Base-by-base conservation (phyloP, 768 basidiomycete genomes). In the Fomitopsis serialis region DNA sequence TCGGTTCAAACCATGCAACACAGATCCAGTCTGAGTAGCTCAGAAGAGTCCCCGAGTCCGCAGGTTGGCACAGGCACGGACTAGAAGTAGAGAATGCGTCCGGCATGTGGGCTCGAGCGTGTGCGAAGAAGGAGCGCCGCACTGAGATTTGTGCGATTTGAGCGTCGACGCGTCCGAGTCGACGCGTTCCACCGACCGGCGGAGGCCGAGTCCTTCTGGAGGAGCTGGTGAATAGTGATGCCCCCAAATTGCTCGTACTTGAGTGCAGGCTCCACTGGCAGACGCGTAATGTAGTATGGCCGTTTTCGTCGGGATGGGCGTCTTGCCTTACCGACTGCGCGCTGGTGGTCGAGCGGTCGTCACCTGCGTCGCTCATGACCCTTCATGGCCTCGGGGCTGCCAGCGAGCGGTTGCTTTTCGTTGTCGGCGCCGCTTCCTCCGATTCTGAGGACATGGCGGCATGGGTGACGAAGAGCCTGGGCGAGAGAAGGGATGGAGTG, bases 131-230 rank as follows among this genome's bases (percentile, higher is more conserved):
- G n/a, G n/a, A n/a, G n/a, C n/a, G n/a, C n/a, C n/a, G n/a, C n/a
- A n/a, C n/a, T n/a, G n/a, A n/a, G n/a, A n/a, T n/a, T n/a, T n/a
- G n/a, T n/a, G n/a, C n/a, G n/a, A n/a, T n/a, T n/a, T n/a, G n/a
- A n/a, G n/a, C n/a, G n/a, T n/a, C n/a, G n/a, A n/a, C n/a, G n/a
- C n/a, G n/a, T n/a, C n/a, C n/a, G n/a, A n/a, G n/a, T n/a, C n/a
- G n/a, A n/a, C n/a, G n/a, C n/a, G n/a, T n/a, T n/a, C n/a, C n/a
- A n/a, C n/a, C n/a, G n/a, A n/a, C n/a, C n/a, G 4, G 92, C 82
- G 36, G 93, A 95, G 1, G 87, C 91, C 10, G 92, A 85, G 63
- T 97, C 96, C 67, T 90, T 95, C 73, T 83, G 84, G 51, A 98
- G 78, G 25, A 97, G 71, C 60, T 91, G 89, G 3, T 82, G 80